These are phyloP conservation scores for Mycena leptocephala DNA, from an alignment of 768 basidiomycete genomes.

Conservation along the genomic window DNA sequence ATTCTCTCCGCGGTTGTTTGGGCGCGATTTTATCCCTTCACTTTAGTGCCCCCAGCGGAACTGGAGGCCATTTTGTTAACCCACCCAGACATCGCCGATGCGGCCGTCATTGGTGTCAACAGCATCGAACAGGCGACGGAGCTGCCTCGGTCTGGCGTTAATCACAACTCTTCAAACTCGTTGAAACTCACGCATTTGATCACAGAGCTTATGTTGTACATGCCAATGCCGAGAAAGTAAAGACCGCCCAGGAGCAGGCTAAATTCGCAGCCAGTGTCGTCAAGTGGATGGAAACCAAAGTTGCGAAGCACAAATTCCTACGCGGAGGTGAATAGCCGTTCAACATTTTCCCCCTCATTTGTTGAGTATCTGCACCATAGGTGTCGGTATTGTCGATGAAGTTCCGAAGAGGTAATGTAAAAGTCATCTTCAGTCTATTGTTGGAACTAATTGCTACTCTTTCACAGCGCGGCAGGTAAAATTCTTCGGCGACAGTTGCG, in stretches of 20 bases:
- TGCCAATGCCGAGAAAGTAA: slow-evolving; percentile 38
- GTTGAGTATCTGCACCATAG: slow-evolving; percentile 51
- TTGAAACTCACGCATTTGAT: background rate
- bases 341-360: background rate
- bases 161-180: background rate
- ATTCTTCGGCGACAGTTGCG: slow-evolving; percentile 73
- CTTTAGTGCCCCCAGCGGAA: slow-evolving; percentile 77
- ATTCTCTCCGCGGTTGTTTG: too few relatives aligned
- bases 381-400: slow-evolving; percentile 62
- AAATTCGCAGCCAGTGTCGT: slow-evolving; percentile 61
- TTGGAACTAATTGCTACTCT: too few relatives aligned
- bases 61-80: slow-evolving; percentile 74
- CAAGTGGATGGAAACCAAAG: slow-evolving; percentile 69
- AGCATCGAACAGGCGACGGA: slow-evolving; percentile 73
- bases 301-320: slow-evolving; percentile 74
- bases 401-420: slow-evolving; percentile 74
- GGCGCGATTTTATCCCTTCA: too few relatives aligned
- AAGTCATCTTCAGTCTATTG: too few relatives aligned
- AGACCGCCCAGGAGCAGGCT: slow-evolving; percentile 40
- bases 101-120: slow-evolving; percentile 77
- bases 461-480: slow-evolving; percentile 62
- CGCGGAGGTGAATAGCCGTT: slow-evolving; percentile 64
- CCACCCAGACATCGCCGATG: slow-evolving; percentile 75
- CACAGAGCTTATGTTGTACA: slow-evolving; percentile 67
- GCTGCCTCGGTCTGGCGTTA: slow-evolving; percentile 6